Percentiles rank a stretch among this genome's conserved stretches.
Evolutionary conservation across 2,329 filamentous ascomycete genomes (phyloP).

Genomic region (Septoria petroselini): DNA sequence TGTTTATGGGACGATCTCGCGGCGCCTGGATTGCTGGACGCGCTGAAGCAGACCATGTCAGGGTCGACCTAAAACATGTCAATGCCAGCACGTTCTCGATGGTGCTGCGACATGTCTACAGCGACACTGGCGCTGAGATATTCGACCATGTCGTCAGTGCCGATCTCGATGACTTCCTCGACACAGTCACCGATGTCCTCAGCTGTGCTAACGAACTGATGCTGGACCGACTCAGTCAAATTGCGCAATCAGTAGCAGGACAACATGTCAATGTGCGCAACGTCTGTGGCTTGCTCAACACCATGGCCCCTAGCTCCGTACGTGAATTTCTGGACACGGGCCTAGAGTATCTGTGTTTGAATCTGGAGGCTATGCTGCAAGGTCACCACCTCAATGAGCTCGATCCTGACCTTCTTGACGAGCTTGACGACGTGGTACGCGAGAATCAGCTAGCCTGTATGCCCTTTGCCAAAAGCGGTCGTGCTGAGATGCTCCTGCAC

Average conservation of each 20-base stretch:
- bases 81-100: constrained; percentile 69
- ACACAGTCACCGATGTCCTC: constrained; percentile 88
- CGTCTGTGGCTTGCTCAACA: constrained; percentile 79
- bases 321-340: constrained; percentile 83
- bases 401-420: constrained; percentile 74
- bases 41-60: constrained; percentile 54
- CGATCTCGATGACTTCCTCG: constrained; percentile 78
- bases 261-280: constrained; percentile 82
- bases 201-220: constrained; percentile 89
- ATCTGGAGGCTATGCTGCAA: constrained; percentile 87
- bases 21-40: constrained; percentile 69
- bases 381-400: constrained; percentile 80
- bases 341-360: constrained; percentile 86
- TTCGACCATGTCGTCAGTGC: constrained; percentile 72
- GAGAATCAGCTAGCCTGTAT: constrained; percentile 76
- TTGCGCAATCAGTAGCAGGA: constrained; percentile 82
- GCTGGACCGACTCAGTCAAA: constrained; percentile 83
- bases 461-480: constrained; percentile 73
- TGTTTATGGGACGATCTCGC: constrained; percentile 83
- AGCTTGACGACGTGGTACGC: constrained; percentile 76
- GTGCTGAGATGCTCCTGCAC: constrained; percentile 63
- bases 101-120: constrained; percentile 78
- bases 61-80: constrained; percentile 80
- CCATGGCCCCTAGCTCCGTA: constrained; percentile 78
- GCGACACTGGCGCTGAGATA: constrained; percentile 73